Evolutionary conservation across 2,329 filamentous ascomycete genomes (phyloP).

Genomic region (Pyrenophora tritici-repentis): DNA sequence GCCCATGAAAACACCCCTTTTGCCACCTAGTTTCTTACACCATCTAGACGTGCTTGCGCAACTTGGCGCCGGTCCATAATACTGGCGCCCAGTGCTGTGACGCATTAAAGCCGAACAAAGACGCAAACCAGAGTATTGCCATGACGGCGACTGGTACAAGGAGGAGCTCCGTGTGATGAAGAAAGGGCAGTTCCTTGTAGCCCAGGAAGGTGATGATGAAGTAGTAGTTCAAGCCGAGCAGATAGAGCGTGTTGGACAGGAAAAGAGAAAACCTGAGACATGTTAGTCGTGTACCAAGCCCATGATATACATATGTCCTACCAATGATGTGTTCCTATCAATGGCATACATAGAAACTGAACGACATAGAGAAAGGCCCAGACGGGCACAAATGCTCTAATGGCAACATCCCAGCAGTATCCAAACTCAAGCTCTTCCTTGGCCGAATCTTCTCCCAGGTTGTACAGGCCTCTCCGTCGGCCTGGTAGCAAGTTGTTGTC

Average conservation of each 20-base stretch:
- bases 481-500: conserved; percentile 58
- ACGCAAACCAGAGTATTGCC: conserved; percentile 62
- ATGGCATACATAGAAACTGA: conserved; percentile 69
- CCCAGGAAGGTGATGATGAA: conserved; percentile 71
- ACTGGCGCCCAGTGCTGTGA: conserved; percentile 58
- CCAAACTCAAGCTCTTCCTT: conserved; percentile 68
- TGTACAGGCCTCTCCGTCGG: conserved; percentile 62
- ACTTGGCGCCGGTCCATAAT: conserved; percentile 54
- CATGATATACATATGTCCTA: conserved; percentile 14
- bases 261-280: conserved; percentile 57
- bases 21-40: background rate
- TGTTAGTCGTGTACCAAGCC: background rate
- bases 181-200: conserved; percentile 70
- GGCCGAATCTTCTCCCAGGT: conserved; percentile 53
- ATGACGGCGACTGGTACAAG: conserved; percentile 66
- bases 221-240: conserved; percentile 69
- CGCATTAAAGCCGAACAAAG: conserved; percentile 58
- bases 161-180: conserved; percentile 69
- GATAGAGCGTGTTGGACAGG: conserved; percentile 68
- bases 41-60: conserved; percentile 48
- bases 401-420: conserved; percentile 73
- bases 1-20: background rate
- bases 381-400: conserved; percentile 69
- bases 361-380: conserved; percentile 70
- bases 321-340: conserved; percentile 61